Percentiles rank a stretch among this genome's conserved stretches.
Conservation (phyloP, 768 basidiomycete species). For the Lactarius pseudohatsudake region DNA sequence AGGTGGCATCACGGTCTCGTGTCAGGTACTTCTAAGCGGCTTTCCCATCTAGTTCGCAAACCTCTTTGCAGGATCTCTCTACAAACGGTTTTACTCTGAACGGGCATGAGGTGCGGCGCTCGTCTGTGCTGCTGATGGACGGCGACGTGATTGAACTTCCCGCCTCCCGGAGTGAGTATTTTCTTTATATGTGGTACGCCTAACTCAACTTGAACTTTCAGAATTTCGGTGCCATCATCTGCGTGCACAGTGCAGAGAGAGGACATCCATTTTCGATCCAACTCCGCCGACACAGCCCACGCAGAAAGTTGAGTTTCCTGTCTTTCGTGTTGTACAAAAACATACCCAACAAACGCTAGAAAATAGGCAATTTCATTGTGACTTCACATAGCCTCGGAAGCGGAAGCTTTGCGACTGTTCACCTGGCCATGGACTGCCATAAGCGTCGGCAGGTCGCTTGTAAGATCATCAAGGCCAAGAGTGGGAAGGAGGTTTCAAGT, state of each 20-base stretch:
- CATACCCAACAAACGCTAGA: conserved; percentile 38
- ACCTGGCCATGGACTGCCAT: conserved; percentile 66
- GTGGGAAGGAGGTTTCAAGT: conserved; percentile 54
- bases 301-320: conserved; percentile 48
- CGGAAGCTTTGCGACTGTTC: conserved; percentile 81
- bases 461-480: conserved; percentile 72
- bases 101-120: conserved; percentile 63
- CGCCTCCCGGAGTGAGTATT: conserved; percentile 53
- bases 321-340: not conserved
- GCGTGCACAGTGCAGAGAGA: conserved; percentile 53
- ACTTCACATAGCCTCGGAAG: conserved; percentile 78
- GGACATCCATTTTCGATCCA: conserved; percentile 57
- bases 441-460: conserved; percentile 77
- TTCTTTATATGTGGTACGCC: not conserved
- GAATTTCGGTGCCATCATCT: conserved; percentile 67
- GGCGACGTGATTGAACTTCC: conserved; percentile 71
- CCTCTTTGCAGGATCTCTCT: conserved; percentile 59
- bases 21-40: conserved; percentile 51
- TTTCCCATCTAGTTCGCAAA: not conserved
- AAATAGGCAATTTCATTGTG: conserved; percentile 66
- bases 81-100: conserved; percentile 76
- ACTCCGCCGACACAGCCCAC: conserved; percentile 54
- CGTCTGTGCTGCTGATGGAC: conserved; percentile 72
- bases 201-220: conserved; percentile 32
- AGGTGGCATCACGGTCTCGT: conserved; percentile 75